phyloP scores from a whole-genome alignment of 2,329 filamentous ascomycete species.

The Neocucurbitaria cava region DNA sequence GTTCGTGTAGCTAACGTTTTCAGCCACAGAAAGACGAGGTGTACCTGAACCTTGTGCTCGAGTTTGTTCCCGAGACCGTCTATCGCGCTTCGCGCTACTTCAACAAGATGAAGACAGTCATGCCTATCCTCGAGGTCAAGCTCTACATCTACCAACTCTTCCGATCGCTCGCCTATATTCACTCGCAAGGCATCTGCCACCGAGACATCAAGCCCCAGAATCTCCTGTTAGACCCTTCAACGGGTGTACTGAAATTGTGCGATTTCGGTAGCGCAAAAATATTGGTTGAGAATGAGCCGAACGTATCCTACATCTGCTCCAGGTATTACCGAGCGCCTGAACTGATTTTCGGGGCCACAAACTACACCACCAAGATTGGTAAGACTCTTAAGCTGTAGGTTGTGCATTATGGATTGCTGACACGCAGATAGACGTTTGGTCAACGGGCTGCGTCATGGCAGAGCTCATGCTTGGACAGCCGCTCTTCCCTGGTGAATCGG shows the following conservation, averaged over 20 bases:
- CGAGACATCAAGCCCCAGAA: constrained; percentile 99
- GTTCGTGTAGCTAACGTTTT: constrained; percentile 40
- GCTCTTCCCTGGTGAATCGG: constrained; percentile 96
- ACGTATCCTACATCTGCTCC: constrained; percentile 99
- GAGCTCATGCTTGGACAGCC: constrained; percentile 99
- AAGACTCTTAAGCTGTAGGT: constrained; percentile 47
- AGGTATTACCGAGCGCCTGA: constrained; percentile 98
- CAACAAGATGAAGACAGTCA: constrained; percentile 99
- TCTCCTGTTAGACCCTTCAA: constrained; percentile 87
- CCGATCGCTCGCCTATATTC: constrained; percentile 96
- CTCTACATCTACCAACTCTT: constrained; percentile 99
- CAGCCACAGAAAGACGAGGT: constrained; percentile 80
- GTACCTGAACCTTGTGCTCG: constrained; percentile 96
- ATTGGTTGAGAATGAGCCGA: constrained; percentile 96
- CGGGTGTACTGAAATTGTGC: constrained; percentile 93
- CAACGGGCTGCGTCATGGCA: constrained; percentile 98
- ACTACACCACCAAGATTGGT: constrained; percentile 99
- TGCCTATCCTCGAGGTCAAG: constrained; percentile 98
- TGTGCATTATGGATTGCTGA: constrained; percentile 21
- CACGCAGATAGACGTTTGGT: constrained; percentile 84
- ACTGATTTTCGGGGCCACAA: constrained; percentile 97
- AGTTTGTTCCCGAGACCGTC: constrained; percentile 97
- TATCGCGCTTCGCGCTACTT: constrained; percentile 98
- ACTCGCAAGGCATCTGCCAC: constrained; percentile 98
- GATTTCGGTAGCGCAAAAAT: constrained; percentile 99